Evolutionary conservation across 2,329 filamentous ascomycete species (phyloP).

Genomic region (Calonectria hongkongensis): DNA sequence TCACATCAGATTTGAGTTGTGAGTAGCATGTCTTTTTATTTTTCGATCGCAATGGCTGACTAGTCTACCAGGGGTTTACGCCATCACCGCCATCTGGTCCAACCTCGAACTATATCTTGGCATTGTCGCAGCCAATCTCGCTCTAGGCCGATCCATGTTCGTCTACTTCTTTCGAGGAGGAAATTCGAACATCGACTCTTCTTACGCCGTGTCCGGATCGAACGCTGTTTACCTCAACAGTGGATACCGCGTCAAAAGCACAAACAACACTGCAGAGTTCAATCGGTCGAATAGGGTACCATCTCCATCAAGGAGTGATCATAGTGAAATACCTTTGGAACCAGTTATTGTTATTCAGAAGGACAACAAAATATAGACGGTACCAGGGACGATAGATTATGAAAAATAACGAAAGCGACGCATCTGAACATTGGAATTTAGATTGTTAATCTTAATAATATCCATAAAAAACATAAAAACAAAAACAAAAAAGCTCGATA

Average conservation of each 20-base stretch:
- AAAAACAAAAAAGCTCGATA: too few species aligned
- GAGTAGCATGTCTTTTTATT: background rate
- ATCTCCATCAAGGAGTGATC: slow-evolving; percentile 35
- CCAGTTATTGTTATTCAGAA: slow-evolving; percentile 34
- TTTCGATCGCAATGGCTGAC: background rate
- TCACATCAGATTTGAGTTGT: slow-evolving; percentile 50
- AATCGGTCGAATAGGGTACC: slow-evolving; percentile 35
- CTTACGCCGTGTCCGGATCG: slow-evolving; percentile 39
- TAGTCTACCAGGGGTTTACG: slow-evolving; percentile 53
- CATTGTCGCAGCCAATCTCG: slow-evolving; percentile 60
- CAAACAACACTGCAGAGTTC: slow-evolving; percentile 24
- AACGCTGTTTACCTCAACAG: slow-evolving; percentile 37
- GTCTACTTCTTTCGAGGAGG: slow-evolving; percentile 41
- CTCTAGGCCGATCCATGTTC: slow-evolving; percentile 49
- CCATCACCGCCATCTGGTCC: slow-evolving; percentile 62
- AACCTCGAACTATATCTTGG: slow-evolving; percentile 62
- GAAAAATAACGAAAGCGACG: background rate
- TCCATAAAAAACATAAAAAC: too few species aligned
- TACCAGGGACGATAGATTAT: slow-evolving; percentile 17
- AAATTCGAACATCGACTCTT: slow-evolving; percentile 31
- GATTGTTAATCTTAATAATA: background rate
- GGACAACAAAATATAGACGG: slow-evolving; percentile 37
- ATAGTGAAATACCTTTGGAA: slow-evolving; percentile 49
- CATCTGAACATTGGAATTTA: background rate
- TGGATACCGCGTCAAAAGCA: slow-evolving; percentile 35